These are phyloP conservation scores for Cryoendolithus antarcticus DNA, from an alignment of 2,329 filamentous ascomycete genomes.

Conservation along the genomic window DNA sequence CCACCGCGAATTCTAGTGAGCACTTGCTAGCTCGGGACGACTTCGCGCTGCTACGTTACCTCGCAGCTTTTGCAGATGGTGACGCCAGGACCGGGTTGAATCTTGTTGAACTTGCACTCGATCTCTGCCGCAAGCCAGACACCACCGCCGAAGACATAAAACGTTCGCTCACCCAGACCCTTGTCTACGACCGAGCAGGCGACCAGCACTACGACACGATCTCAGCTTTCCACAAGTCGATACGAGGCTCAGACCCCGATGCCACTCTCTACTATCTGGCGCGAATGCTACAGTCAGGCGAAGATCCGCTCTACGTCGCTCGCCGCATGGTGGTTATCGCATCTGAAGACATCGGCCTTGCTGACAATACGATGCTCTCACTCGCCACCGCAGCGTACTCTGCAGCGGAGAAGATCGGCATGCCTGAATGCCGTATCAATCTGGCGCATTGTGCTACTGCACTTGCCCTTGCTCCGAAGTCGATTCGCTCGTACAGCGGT, in stretches of 20 bases:
- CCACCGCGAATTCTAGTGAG: constrained; percentile 12
- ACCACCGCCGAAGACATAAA: constrained; percentile 71
- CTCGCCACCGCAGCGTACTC: constrained; percentile 79
- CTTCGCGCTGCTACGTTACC: constrained; percentile 54
- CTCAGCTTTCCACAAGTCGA: constrained; percentile 90
- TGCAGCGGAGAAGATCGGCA: constrained; percentile 82
- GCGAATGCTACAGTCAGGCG: constrained; percentile 88
- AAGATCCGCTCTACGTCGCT: constrained; percentile 86
- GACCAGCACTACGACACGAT: constrained; percentile 98
- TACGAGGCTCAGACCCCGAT: constrained; percentile 76
- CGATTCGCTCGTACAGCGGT: constrained; percentile 71
- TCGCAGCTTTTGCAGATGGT: constrained; percentile 78
- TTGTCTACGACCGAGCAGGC: constrained; percentile 88
- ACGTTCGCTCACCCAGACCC: constrained; percentile 70
- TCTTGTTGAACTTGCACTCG: constrained; percentile 77
- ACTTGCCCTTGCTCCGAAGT: constrained; percentile 69
- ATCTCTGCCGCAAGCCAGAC: constrained; percentile 50
- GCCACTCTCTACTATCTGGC: constrained; percentile 89
- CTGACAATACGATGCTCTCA: constrained; percentile 70
- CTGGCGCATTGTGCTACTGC: constrained; percentile 80
- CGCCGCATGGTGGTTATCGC: constrained; percentile 89
- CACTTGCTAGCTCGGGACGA: constrained; percentile 56
- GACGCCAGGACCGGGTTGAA: constrained; percentile 90
- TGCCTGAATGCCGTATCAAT: constrained; percentile 89
- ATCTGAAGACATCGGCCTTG: constrained; percentile 83